These are phyloP conservation scores for Tolypocladium ovalisporum DNA, from an alignment of 2,329 filamentous ascomycete genomes.

Conservation along the genomic window DNA sequence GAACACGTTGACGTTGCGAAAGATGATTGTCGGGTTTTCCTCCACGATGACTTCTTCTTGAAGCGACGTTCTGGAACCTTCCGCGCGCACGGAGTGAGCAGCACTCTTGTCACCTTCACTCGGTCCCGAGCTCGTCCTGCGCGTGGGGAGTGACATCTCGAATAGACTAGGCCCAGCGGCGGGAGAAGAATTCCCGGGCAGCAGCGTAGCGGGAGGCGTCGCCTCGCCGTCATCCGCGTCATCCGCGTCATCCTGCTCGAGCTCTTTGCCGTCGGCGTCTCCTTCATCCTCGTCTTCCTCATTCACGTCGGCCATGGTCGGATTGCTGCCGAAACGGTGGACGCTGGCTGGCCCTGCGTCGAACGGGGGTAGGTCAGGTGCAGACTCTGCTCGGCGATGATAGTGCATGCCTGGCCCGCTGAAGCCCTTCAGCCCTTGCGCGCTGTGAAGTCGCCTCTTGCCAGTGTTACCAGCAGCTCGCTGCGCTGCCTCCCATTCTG, in stretches of 20 bases:
- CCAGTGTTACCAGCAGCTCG: slow-evolving; percentile 38
- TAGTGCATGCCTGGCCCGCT: slow-evolving; percentile 61
- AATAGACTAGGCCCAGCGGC: slow-evolving; percentile 10
- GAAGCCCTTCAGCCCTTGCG: slow-evolving; percentile 59
- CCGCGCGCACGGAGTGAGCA: slow-evolving; percentile 28
- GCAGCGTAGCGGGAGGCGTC: slow-evolving; percentile 19
- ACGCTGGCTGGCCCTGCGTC: slow-evolving; percentile 49
- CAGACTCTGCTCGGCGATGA: slow-evolving; percentile 69
- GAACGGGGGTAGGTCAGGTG: slow-evolving; percentile 68
- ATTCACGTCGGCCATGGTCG: slow-evolving; percentile 77
- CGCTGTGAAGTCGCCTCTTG: slow-evolving; percentile 66
- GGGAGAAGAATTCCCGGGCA: slow-evolving; percentile 8
- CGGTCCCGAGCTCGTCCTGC: slow-evolving; percentile 34
- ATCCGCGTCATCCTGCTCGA: slow-evolving; percentile 17
- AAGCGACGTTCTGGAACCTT: slow-evolving; percentile 37
- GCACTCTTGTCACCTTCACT: slow-evolving; percentile 23
- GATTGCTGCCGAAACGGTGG: slow-evolving; percentile 52
- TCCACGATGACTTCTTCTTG: slow-evolving; percentile 41
- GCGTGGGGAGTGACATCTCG: slow-evolving; percentile 14
- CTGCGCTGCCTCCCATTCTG: slow-evolving; percentile 58
- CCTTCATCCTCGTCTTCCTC: slow-evolving; percentile 69
- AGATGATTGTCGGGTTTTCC: slow-evolving; percentile 29
- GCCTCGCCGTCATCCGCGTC: slow-evolving; percentile 34
- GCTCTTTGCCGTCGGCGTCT: slow-evolving; percentile 14
- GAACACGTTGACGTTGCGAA: slow-evolving; percentile 25